Base-by-base conservation (phyloP, 1,139 yeast genomes). In the Sugiyamaella sp. region DNA sequence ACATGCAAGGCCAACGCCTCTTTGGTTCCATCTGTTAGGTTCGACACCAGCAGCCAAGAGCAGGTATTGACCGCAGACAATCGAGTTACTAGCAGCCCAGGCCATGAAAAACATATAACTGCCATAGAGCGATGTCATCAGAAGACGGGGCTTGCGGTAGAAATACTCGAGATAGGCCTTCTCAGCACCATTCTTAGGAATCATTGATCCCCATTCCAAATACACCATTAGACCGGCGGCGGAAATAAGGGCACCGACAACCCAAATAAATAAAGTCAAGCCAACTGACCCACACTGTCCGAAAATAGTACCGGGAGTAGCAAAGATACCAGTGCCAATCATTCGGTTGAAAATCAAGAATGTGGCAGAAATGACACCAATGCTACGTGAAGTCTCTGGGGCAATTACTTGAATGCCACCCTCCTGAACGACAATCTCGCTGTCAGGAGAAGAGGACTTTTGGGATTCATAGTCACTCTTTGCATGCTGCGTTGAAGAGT, bases 171-270 rank as follows among this genome's bases (percentile, higher is more conserved):
- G 75, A 67, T 88, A 89, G 66, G 86, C 86, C 72, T 88, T 87
- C 67, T 88, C 96, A 60, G 96, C 96, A 60, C 96, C 96, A 65
- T 88, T 87, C 70, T 86, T 81, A 32, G 95, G 93, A 60, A 88
- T 81, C 39, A 89, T 89, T 10, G 89, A 80, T 16, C 96, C 96
- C 70, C 87, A 85, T 68, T 88, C 96, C 80, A 89, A 79, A 67
- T 87, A 89, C 4, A 86, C 89, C 65, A 82, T 78, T 61, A 88
- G 74, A 2, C 96, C 96, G 27, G 86, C 75, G 39, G 85, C 75
- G 3, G 95, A 89, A 61, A 88, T 83, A 21, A 86, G 57, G 10
- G 89, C 81, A 47, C 96, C 96, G 17, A 84, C 80, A 25, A 83
- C 80, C 96, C 96, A 89, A 70, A 89, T 74, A 56, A 86, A 71